Evolutionary conservation across 495 filamentous ascomycete genomes (phyloP), one percentile per base, ranked within the genome.

Genomic region (Penicillium manginii): DNA sequence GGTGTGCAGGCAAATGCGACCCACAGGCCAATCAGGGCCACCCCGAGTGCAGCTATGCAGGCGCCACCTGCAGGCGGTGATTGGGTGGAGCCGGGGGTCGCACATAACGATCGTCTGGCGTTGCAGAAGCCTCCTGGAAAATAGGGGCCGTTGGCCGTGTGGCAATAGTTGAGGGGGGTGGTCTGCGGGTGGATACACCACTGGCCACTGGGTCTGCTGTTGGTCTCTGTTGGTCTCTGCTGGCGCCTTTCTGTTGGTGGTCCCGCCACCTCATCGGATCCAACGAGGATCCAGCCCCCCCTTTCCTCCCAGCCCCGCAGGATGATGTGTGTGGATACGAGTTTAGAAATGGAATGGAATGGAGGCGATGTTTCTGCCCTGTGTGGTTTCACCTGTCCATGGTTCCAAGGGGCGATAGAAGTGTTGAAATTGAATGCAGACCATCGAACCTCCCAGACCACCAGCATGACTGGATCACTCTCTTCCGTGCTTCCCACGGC

Each of bases 61-160:
- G 40, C 58, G 62, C 62, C 62, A 60, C 62, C 54, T 64, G 57
- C 54, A 50, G 37, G 54, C 50, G 29, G 3, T 57, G 54, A 64
- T 57, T 63, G 54, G 54, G 10, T 26, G 18, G 17, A 35, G 11
- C 15, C 31, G 4, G 53, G 46, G 53, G 46, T 31, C 33, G 29
- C 46, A 50, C 47, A 60, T 60, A 37, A 61, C 53, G 58, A 61
- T 61, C 58, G 53, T 40, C 58, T 42, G 35, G 57, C 42, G 40
- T 47, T 43, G 26, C 51, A 50, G 46, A 31, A 29, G 48, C 45
- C 45, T 22, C 45, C 45, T 47, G 2, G 45, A 47, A 47, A 47
- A 43, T 43, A 43, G 40, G 45, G 45, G 45, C 45, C 21, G 45
- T 47, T 47, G 45, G 19, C 21, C 21, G 17, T 52, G 56, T 58